Conservation (phyloP, 75 land plant species). For the Adiantum capillusveneris region DNA sequence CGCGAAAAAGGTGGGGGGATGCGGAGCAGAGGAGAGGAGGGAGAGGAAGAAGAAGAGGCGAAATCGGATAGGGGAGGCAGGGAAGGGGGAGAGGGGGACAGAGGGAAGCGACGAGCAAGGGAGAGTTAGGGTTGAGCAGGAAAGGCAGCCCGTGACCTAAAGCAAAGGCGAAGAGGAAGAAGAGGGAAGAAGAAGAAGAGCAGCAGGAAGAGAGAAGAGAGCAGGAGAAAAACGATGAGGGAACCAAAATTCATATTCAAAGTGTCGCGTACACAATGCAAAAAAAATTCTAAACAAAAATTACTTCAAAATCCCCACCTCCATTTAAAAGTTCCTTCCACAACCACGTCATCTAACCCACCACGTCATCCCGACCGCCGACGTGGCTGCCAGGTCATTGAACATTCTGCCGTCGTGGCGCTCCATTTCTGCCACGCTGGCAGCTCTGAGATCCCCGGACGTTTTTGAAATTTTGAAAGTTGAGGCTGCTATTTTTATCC, state of each 20-base stretch:
- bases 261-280: too few relatives aligned
- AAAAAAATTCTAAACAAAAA: too few relatives aligned
- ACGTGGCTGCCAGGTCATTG: too few relatives aligned
- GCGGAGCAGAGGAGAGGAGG: neutral
- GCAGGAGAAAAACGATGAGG: neutral
- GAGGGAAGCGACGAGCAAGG: neutral
- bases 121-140: slow-evolving; percentile 1
- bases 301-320: too few relatives aligned
- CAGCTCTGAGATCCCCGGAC: too few relatives aligned
- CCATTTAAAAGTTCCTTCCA: too few relatives aligned
- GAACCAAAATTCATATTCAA: neutral
- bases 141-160: neutral
- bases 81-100: neutral
- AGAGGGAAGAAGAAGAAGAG: neutral
- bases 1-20: neutral
- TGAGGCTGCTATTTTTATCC: too few relatives aligned
- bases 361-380: too few relatives aligned
- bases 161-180: neutral
- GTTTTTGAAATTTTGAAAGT: too few relatives aligned
- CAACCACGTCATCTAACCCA: too few relatives aligned
- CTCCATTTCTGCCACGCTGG: too few relatives aligned
- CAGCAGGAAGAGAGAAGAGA: neutral
- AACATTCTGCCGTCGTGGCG: too few relatives aligned
- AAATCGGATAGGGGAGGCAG: neutral
- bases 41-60: neutral